Evolutionary conservation across 257 asterid species (phyloP).

Genomic region (Solanum virginianum): DNA sequence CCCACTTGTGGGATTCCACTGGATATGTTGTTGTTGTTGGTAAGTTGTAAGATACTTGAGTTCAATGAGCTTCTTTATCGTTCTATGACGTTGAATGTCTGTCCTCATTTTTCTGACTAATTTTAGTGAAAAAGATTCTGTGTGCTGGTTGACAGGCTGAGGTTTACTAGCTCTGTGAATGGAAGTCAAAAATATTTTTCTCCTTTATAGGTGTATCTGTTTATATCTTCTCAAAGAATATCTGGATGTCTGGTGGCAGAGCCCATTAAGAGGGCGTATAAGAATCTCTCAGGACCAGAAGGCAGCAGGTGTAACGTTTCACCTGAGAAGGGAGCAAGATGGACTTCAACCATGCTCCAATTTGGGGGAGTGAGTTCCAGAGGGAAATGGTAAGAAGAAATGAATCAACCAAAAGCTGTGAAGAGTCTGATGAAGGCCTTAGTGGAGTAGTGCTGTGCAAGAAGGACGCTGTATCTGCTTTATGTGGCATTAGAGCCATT

Average conservation of each 20-base stretch:
- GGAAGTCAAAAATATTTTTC: background rate
- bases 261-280: slow-evolving; percentile 50
- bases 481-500: slow-evolving; percentile 81
- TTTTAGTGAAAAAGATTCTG: background rate
- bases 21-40: too few species aligned
- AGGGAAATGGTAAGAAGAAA: slow-evolving; percentile 49
- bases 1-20: too few species aligned
- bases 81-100: background rate
- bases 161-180: background rate
- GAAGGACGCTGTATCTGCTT: slow-evolving; percentile 46
- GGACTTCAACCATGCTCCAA: slow-evolving; percentile 31
- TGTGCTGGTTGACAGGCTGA: background rate
- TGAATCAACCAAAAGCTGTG: slow-evolving; percentile 4
- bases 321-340: slow-evolving; percentile 16
- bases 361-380: slow-evolving; percentile 60
- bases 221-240: slow-evolving; percentile 48
- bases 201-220: slow-evolving; percentile 51
- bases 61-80: background rate
- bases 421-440: slow-evolving; percentile 13
- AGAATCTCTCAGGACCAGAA: slow-evolving; percentile 23
- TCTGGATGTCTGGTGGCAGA: slow-evolving; percentile 63
- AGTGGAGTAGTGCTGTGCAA: slow-evolving; percentile 42
- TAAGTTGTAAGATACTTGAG: background rate
- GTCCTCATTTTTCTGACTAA: background rate
- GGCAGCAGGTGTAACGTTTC: background rate